Percentiles rank a stretch among this genome's conserved stretches.
Evolutionary conservation across 2,329 filamentous ascomycete genomes (phyloP).

Genomic region (Pseudogymnoascus sp.): DNA sequence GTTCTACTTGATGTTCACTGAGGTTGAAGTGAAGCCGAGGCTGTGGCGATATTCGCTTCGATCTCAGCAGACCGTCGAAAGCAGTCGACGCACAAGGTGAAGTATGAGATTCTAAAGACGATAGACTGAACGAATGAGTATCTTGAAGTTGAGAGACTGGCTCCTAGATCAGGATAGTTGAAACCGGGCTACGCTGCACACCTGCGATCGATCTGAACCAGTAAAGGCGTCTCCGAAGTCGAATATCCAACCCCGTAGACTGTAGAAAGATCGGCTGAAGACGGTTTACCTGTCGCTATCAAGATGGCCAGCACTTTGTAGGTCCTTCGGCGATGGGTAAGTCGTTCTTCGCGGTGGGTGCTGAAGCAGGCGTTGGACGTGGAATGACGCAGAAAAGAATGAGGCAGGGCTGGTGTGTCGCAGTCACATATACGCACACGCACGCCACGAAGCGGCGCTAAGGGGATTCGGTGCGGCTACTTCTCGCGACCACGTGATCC

Average conservation of each 20-base stretch:
- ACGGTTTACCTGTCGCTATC: constrained; percentile 28
- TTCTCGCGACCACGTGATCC: not conserved
- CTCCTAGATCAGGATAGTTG: constrained; percentile 2
- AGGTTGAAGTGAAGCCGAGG: constrained; percentile 2
- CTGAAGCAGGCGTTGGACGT: constrained; percentile 16
- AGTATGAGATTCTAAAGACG: constrained; percentile 1
- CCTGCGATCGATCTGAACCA: constrained; percentile 42
- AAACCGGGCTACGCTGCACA: constrained; percentile 11
- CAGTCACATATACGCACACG: not conserved
- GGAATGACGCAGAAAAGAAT: constrained; percentile 17
- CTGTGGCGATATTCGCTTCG: constrained; percentile 4
- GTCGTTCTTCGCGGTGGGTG: constrained; percentile 25
- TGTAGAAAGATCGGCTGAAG: constrained; percentile 32
- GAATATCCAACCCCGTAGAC: constrained; percentile 30
- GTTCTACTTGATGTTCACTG: constrained; percentile 13
- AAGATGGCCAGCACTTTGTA: constrained; percentile 31
- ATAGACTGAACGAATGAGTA: constrained; percentile 10
- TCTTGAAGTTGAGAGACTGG: constrained; percentile 13
- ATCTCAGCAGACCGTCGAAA: not conserved
- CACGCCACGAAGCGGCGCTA: not conserved
- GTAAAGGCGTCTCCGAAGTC: constrained; percentile 51
- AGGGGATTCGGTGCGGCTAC: not conserved
- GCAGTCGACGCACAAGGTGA: not conserved
- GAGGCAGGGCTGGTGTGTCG: constrained; percentile 1
- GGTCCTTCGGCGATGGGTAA: constrained; percentile 25